A percentile compares a stretch with the other conserved stretches of the same genome.
These are phyloP conservation scores for Metschnikowia continentalis DNA, from an alignment of 805 yeast species.

Conservation along the genomic window DNA sequence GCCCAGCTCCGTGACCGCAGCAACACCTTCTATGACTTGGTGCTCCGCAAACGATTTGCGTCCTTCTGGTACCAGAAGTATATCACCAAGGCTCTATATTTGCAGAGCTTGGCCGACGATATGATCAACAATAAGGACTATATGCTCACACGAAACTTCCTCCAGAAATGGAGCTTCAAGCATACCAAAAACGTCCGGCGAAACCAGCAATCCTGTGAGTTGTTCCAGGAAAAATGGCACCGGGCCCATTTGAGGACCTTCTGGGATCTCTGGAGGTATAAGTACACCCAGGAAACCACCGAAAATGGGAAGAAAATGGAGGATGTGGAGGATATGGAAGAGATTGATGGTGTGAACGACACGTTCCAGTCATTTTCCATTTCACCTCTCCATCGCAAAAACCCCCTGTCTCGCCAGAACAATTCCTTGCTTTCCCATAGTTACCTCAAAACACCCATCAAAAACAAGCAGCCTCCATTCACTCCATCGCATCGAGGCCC, in stretches of 20 bases:
- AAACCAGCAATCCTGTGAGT: constrained; percentile 32
- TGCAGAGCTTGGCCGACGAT: constrained; percentile 31
- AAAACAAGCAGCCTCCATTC: constrained; percentile 23
- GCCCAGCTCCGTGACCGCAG: constrained; percentile 1
- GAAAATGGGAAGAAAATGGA: constrained; percentile 8
- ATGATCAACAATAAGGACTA: constrained; percentile 26
- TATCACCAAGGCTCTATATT: constrained; percentile 19
- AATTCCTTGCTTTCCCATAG: constrained; percentile 10
- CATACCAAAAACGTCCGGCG: constrained; percentile 29
- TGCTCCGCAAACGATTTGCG: constrained; percentile 23
- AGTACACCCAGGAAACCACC: constrained; percentile 7
- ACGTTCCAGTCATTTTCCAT: constrained; percentile 1
- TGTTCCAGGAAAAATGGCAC: constrained; percentile 33
- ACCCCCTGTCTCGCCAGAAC: neutral
- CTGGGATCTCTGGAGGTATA: constrained; percentile 37
- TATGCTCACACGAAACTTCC: constrained; percentile 20
- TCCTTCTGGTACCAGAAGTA: constrained; percentile 34
- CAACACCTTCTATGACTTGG: constrained; percentile 4
- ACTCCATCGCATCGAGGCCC: constrained; percentile 20
- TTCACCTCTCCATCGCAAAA: constrained; percentile 1
- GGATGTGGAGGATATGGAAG: neutral
- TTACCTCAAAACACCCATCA: constrained; percentile 35
- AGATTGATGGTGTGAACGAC: neutral
- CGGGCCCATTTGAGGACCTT: constrained; percentile 23
- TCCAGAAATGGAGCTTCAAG: constrained; percentile 36